Percentiles rank a stretch among this genome's conserved stretches.
Conservation (phyloP, 257 asterid genomes). For the Nicotiana sylvestris region DNA sequence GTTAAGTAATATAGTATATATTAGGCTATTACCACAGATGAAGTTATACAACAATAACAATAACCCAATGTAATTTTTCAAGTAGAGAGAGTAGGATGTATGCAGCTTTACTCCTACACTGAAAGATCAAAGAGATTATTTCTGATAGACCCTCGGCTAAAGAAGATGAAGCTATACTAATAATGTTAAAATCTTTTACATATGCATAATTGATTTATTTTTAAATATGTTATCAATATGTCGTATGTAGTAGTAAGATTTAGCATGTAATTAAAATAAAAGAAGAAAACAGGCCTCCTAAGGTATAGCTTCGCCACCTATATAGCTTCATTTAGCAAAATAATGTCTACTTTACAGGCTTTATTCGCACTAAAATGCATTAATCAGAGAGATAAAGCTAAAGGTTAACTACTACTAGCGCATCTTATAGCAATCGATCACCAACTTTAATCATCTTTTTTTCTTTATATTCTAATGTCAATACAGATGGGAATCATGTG, state of each 20-base stretch:
- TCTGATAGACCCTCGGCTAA: no score
- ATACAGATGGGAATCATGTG: not conserved
- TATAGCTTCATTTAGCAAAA: not conserved
- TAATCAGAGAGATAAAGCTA: slow-evolving; percentile 13
- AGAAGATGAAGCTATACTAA: no score
- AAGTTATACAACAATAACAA: no score
- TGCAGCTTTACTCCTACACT: no score
- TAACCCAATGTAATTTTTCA: no score
- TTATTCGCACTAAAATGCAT: slow-evolving; percentile 12
- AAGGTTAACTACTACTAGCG: not conserved
- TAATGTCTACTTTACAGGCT: slow-evolving; percentile 8
- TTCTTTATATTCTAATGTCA: not conserved
- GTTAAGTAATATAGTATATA: no score
- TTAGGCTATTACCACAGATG: no score
- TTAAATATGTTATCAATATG: not conserved
- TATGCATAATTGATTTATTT: not conserved
- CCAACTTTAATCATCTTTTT: slow-evolving; percentile 1
- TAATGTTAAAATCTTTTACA: no score
- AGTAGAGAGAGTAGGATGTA: no score
- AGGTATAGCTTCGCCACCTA: slow-evolving; percentile 3
- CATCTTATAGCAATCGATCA: slow-evolving; percentile 5
- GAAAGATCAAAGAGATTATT: no score
- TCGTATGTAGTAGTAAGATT: not conserved
- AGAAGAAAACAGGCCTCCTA: not conserved
- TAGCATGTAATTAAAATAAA: not conserved